These are phyloP conservation scores for Eucalyptus marginata DNA, from an alignment of 345 rosid genomes.

Conservation along the genomic window DNA sequence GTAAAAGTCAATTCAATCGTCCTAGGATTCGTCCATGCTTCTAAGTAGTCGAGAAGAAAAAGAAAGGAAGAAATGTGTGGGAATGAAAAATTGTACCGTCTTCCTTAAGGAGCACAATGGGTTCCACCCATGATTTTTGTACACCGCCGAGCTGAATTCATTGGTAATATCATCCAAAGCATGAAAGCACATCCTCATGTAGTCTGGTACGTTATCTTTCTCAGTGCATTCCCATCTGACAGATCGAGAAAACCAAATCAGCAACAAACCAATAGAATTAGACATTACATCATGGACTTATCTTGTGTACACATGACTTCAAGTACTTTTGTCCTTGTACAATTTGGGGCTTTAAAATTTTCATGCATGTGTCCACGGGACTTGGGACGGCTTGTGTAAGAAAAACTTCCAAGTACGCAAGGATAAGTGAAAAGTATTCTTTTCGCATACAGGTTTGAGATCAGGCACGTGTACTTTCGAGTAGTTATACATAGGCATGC, in stretches of 20 bases:
- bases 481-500: neutral
- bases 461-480: neutral
- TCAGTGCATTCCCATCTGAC: slow-evolving; percentile 15
- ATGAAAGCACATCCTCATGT: slow-evolving; percentile 14
- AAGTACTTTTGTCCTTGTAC: neutral
- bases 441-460: neutral
- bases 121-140: neutral
- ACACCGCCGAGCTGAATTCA: slow-evolving; percentile 4
- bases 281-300: neutral
- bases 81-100: neutral
- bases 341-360: neutral
- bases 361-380: neutral
- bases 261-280: neutral
- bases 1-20: neutral
- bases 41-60: neutral
- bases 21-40: neutral
- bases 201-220: slow-evolving; percentile 6
- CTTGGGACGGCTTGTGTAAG: neutral
- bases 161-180: slow-evolving; percentile 8
- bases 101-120: neutral
- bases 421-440: neutral
- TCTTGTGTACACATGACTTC: neutral
- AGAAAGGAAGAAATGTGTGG: neutral
- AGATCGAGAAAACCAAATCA: neutral
- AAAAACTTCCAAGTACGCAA: neutral